Conservation (phyloP, 495 filamentous ascomycete genomes). For the Penicillium subrubescens region DNA sequence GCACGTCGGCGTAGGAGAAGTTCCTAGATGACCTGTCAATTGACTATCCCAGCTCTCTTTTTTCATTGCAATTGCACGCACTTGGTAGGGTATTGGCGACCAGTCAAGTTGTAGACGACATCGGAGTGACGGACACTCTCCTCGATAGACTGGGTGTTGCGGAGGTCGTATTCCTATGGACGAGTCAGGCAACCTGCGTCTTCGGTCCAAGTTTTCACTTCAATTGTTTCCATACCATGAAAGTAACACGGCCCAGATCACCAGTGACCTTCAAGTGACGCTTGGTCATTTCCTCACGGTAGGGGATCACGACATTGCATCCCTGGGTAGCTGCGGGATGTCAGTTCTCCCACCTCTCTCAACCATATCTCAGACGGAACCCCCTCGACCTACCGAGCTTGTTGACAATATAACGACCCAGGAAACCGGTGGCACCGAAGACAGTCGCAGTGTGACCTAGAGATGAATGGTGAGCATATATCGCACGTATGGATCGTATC, state of each 20-base stretch:
- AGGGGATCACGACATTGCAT: constrained; percentile 92
- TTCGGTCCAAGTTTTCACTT: constrained; percentile 3
- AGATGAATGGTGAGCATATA: constrained; percentile 29
- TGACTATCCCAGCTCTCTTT: constrained; percentile 17
- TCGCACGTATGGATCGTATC: constrained; percentile 19
- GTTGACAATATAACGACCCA: constrained; percentile 97
- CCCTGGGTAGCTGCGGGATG: constrained; percentile 71
- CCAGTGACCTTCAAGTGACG: constrained; percentile 93
- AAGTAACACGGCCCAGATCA: constrained; percentile 86
- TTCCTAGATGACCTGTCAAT: constrained; percentile 62
- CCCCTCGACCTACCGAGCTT: constrained; percentile 69
- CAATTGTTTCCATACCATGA: constrained; percentile 59
- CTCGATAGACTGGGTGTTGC: constrained; percentile 94
- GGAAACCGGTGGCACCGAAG: constrained; percentile 94
- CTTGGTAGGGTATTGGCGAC: constrained; percentile 95
- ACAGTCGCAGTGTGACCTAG: constrained; percentile 93
- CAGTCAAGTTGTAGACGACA: constrained; percentile 93
- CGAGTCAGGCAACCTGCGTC: constrained; percentile 16
- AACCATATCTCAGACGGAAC: constrained; percentile 9
- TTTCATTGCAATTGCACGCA: constrained; percentile 46
- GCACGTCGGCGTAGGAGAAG: constrained; percentile 88
- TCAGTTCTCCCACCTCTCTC: constrained; percentile 32
- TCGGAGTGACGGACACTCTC: constrained; percentile 96
- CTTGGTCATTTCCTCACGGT: constrained; percentile 96
- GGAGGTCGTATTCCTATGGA: constrained; percentile 84